phyloP scores from a whole-genome alignment of 106 monocot species.

The Xerophyta viscosa region DNA sequence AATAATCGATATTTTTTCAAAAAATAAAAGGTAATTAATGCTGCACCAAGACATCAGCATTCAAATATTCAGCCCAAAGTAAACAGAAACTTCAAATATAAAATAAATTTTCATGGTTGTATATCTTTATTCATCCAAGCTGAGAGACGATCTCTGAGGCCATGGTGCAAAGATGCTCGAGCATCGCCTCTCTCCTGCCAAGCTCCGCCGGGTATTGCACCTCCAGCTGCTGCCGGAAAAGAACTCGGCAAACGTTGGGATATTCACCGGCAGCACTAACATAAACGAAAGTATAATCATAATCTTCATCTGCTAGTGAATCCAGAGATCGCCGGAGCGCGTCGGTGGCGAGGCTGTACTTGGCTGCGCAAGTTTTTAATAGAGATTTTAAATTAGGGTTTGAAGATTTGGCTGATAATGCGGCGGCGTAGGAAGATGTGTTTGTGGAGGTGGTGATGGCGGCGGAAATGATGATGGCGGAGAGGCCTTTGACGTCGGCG shows the following conservation, averaged over 20 bases:
- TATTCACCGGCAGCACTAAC: conserved; percentile 68
- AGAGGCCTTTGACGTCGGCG: conserved; percentile 28
- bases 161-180: conserved; percentile 48
- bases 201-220: conserved; percentile 41
- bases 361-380: conserved; percentile 29
- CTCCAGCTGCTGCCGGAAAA: conserved; percentile 28
- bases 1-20: too few species aligned
- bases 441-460: conserved; percentile 32
- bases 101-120: too few species aligned
- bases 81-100: too few species aligned
- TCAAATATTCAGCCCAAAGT: too few species aligned
- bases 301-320: conserved; percentile 19
- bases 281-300: conserved; percentile 55
- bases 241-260: conserved; percentile 41
- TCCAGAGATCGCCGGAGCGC: conserved; percentile 31
- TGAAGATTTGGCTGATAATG: conserved; percentile 16
- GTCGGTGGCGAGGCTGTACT: conserved; percentile 39
- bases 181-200: conserved; percentile 37
- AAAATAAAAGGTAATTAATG: too few species aligned
- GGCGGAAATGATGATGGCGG: conserved; percentile 30
- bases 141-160: conserved; percentile 53
- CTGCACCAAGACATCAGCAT: too few species aligned
- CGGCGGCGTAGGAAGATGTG: conserved; percentile 22
- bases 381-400: conserved; percentile 8
- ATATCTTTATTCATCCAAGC: conserved; percentile 32